phyloP scores from a whole-genome alignment of 768 basidiomycete species.

The Tulasnella sp. region DNA sequence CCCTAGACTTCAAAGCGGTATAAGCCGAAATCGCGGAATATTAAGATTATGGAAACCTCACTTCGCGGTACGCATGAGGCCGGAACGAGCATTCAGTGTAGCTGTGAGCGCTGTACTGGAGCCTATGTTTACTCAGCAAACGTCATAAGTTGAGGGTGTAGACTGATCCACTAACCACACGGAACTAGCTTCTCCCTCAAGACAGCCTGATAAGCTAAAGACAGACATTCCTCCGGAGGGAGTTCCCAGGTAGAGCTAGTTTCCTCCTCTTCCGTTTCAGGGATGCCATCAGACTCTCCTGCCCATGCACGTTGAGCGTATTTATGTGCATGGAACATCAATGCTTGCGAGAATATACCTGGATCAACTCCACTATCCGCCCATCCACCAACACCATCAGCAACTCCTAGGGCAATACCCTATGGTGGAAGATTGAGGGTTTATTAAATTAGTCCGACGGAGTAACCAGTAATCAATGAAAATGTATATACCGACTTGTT shows the following conservation, averaged over 20 bases:
- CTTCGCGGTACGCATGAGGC: slow-evolving; percentile 15
- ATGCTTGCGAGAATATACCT: slow-evolving; percentile 14
- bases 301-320: slow-evolving; percentile 5
- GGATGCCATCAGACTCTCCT: slow-evolving; percentile 28
- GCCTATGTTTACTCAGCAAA: slow-evolving; percentile 34
- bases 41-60: neutral
- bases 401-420: slow-evolving; percentile 16
- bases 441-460: neutral
- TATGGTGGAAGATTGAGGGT: neutral
- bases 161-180: slow-evolving; percentile 20
- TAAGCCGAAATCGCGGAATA: neutral
- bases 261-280: neutral
- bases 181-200: slow-evolving; percentile 45
- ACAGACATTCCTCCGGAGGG: slow-evolving; percentile 41
- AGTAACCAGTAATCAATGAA: neutral
- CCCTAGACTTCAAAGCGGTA: slow-evolving; percentile 17
- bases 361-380: slow-evolving; percentile 12
- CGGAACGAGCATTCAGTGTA: slow-evolving; percentile 10
- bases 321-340: slow-evolving; percentile 15
- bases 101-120: slow-evolving; percentile 70
- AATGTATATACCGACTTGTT: slow-evolving; percentile 54
- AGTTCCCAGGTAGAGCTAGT: neutral
- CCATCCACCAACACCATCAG: slow-evolving; percentile 18
- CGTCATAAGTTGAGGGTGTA: slow-evolving; percentile 14
- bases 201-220: slow-evolving; percentile 58